A percentile compares a stretch with the other conserved stretches of the same genome.
Evolutionary conservation across 2,329 filamentous ascomycete genomes (phyloP).

Genomic region (Hysterium pulicare): DNA sequence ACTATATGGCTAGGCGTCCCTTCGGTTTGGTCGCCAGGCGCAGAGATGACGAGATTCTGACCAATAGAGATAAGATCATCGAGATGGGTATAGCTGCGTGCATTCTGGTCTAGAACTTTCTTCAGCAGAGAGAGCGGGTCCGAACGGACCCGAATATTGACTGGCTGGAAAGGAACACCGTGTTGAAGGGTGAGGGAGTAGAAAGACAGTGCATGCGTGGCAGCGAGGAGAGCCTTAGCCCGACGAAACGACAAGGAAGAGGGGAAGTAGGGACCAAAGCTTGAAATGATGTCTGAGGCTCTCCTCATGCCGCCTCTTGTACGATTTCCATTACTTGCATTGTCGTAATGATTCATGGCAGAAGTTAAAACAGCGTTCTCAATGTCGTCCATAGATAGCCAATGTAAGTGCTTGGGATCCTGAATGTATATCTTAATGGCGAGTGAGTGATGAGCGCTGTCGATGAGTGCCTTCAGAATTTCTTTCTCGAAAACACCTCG

Average conservation of each 20-base stretch:
- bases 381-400: conserved; percentile 51
- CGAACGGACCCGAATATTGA: conserved; percentile 70
- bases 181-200: conserved; percentile 77
- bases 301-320: conserved; percentile 74
- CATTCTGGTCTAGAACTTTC: conserved; percentile 73
- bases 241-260: conserved; percentile 52
- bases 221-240: conserved; percentile 63
- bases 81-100: conserved; percentile 68
- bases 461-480: conserved; percentile 65
- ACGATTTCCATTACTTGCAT: conserved; percentile 76
- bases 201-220: conserved; percentile 71
- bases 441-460: conserved; percentile 61
- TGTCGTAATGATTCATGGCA: conserved; percentile 71
- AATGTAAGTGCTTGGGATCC: conserved; percentile 49
- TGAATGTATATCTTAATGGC: conserved; percentile 58
- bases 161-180: conserved; percentile 74
- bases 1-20: conserved; percentile 49
- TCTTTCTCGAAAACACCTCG: conserved; percentile 65
- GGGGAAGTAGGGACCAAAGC: conserved; percentile 59
- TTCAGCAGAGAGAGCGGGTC: conserved; percentile 72
- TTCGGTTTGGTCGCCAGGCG: conserved; percentile 32
- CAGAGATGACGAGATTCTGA: conserved; percentile 56
- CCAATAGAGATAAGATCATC: conserved; percentile 71
- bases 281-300: conserved; percentile 58
- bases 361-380: conserved; percentile 60